These are phyloP conservation scores for Diddensiella caesifluorescens DNA, from an alignment of 805 yeast species.

Conservation along the genomic window DNA sequence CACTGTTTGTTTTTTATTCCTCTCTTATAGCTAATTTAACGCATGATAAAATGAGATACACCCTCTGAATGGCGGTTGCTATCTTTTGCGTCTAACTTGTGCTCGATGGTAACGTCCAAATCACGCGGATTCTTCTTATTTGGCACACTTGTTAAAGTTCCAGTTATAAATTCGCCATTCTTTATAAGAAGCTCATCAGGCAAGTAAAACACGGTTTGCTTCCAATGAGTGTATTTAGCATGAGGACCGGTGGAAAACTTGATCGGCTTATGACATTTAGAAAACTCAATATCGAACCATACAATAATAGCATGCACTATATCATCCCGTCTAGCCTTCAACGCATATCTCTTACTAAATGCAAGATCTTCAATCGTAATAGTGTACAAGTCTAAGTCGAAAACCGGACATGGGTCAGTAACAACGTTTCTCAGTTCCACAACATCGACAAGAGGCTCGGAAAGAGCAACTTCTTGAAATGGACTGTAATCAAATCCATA, in stretches of 20 bases:
- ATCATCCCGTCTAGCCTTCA: slow-evolving; percentile 74
- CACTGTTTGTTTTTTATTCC: neutral
- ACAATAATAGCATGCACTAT: slow-evolving; percentile 81
- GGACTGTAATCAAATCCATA: slow-evolving; percentile 96
- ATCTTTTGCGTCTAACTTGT: slow-evolving; percentile 42
- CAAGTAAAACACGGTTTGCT: slow-evolving; percentile 91
- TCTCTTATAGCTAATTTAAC: slow-evolving; percentile 29
- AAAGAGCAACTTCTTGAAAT: slow-evolving; percentile 76
- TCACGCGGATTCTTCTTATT: slow-evolving; percentile 79
- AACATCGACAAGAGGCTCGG: slow-evolving; percentile 94
- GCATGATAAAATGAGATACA: slow-evolving; percentile 63
- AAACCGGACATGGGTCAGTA: slow-evolving; percentile 65
- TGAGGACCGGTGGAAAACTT: slow-evolving; percentile 91
- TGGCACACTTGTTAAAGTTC: slow-evolving; percentile 71
- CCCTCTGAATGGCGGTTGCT: slow-evolving; percentile 54
- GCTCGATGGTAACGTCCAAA: slow-evolving; percentile 70
- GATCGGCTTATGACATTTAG: slow-evolving; percentile 47
- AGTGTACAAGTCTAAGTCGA: slow-evolving; percentile 85
- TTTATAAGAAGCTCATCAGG: slow-evolving; percentile 72
- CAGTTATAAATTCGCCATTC: slow-evolving; percentile 69
- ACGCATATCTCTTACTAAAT: slow-evolving; percentile 62
- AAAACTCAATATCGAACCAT: slow-evolving; percentile 93
- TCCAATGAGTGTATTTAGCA: slow-evolving; percentile 96
- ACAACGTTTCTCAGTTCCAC: slow-evolving; percentile 73
- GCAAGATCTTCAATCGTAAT: slow-evolving; percentile 77